Conservation (phyloP, 1,139 yeast species). For the Geotrichum australiense region DNA sequence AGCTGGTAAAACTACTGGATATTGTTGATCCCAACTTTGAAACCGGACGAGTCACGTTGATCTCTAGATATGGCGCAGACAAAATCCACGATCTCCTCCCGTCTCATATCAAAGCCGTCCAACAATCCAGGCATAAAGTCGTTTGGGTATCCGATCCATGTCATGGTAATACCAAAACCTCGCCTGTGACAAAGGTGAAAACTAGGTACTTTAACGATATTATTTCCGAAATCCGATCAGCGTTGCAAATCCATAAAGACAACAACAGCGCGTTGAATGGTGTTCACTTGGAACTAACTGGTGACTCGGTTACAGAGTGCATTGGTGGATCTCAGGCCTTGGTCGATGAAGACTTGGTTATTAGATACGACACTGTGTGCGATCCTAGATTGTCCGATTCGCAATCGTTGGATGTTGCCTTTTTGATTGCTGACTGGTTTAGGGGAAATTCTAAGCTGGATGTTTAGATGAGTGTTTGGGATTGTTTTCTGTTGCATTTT, state of each 20-base stretch:
- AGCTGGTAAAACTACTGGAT: slow-evolving; percentile 35
- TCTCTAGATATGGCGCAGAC: slow-evolving; percentile 39
- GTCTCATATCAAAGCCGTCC: slow-evolving; percentile 37
- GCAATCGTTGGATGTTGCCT: slow-evolving; percentile 40
- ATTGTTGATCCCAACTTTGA: slow-evolving; percentile 37
- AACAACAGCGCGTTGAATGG: slow-evolving; percentile 36
- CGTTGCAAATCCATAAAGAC: slow-evolving; percentile 35
- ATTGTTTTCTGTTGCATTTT: no score
- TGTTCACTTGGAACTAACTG: slow-evolving; percentile 40
- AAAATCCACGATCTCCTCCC: slow-evolving; percentile 36
- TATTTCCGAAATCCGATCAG: slow-evolving; percentile 35
- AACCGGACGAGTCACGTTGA: slow-evolving; percentile 39
- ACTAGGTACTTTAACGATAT: slow-evolving; percentile 41
- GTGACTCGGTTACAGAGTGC: slow-evolving; percentile 42
- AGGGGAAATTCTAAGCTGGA: slow-evolving; percentile 13
- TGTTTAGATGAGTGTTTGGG: no score
- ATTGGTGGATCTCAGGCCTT: slow-evolving; percentile 40
- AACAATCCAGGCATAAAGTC: slow-evolving; percentile 36
- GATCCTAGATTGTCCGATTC: slow-evolving; percentile 39
- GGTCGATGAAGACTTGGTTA: slow-evolving; percentile 37
- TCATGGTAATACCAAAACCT: slow-evolving; percentile 40
- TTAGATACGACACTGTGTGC: slow-evolving; percentile 40
- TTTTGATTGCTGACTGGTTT: slow-evolving; percentile 37
- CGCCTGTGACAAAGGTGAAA: slow-evolving; percentile 37
- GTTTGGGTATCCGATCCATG: slow-evolving; percentile 42